Base-by-base conservation (phyloP, 148 eudicot species). In the Vaccinium vitisidaea region DNA sequence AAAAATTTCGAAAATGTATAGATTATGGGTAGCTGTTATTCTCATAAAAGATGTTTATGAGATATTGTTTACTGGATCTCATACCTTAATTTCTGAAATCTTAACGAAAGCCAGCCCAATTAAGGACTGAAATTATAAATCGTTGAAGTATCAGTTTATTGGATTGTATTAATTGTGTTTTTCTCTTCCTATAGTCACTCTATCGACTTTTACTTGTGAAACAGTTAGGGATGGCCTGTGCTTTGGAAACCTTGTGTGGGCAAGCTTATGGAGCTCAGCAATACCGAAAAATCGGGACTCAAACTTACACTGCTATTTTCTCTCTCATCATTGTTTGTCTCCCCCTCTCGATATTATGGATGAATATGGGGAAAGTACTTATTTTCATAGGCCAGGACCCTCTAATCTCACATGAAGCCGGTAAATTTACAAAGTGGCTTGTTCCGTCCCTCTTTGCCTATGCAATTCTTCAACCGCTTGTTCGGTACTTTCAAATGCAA, bases 221-320 rank as follows among this genome's bases (percentile, higher is more conserved):
- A 88, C 93, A 95, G 97, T 58, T 90, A 25, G 98, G 98, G 12
- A 90, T 96, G 97, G 92, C 93, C 49, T 88, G 91, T 86, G 98
- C 92, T 61, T 84, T 96, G 80, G 98, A 96, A 86, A 96, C 98
- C 48, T 83, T 94, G 54, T 90, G 98, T 25, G 98, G 98, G 27
- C 98, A 95, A 85, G 93, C 98, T 27, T 94, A 87, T 88, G 98
- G 98, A 77, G 98, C 98, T 65, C 76, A 90, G 25, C 98, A 94
- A 82, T 94, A 93, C 86, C 79, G 87, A 74, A 96, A 92, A 83
- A 70, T 94, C n/a, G 98, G 98, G 83, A 96, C 93, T 30, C 93
- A 91, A 80, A 92, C 92, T 18, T 92, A 93, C 92, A 93, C 96
- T 6, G 95, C 95, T 3, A 93, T 96, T 77, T 85, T 94, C 67